Conservation (phyloP, 2,329 filamentous ascomycete species). For the Penicillium sp. region DNA sequence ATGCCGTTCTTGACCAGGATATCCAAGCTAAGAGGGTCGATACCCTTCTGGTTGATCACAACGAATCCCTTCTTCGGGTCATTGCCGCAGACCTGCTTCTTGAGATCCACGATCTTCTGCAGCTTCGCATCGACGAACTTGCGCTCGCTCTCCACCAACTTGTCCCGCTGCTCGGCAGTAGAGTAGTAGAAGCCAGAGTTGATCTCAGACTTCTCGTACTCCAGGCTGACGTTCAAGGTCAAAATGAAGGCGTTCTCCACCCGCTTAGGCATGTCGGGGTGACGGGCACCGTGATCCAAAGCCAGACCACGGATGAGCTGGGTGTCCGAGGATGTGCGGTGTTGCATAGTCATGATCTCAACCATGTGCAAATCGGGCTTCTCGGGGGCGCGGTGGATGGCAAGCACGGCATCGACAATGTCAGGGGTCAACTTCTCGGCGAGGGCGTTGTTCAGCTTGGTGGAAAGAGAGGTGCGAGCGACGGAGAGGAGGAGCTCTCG, state of each 20-base stretch:
- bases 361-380: constrained; percentile 99
- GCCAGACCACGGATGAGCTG: constrained; percentile 92
- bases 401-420: constrained; percentile 93
- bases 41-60: constrained; percentile 98
- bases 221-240: constrained; percentile 91
- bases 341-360: constrained; percentile 99
- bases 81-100: constrained; percentile 94
- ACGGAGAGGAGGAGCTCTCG: constrained; percentile 91
- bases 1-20: constrained; percentile 98
- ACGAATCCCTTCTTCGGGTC: constrained; percentile 96
- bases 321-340: constrained; percentile 92
- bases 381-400: constrained; percentile 83
- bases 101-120: constrained; percentile 94
- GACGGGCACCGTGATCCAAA: constrained; percentile 90
- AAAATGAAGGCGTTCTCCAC: constrained; percentile 95
- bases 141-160: constrained; percentile 95
- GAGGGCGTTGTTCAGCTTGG: constrained; percentile 86
- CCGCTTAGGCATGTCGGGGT: constrained; percentile 97
- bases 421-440: constrained; percentile 89
- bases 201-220: constrained; percentile 99
- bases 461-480: constrained; percentile 89
- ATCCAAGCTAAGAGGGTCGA: constrained; percentile 92
- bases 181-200: constrained; percentile 99
- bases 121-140: constrained; percentile 95
- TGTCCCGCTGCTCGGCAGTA: constrained; percentile 93